A percentile compares a stretch with the other conserved stretches of the same genome.
phyloP scores from a whole-genome alignment of 345 rosid species.

The Raphanus sativus region DNA sequence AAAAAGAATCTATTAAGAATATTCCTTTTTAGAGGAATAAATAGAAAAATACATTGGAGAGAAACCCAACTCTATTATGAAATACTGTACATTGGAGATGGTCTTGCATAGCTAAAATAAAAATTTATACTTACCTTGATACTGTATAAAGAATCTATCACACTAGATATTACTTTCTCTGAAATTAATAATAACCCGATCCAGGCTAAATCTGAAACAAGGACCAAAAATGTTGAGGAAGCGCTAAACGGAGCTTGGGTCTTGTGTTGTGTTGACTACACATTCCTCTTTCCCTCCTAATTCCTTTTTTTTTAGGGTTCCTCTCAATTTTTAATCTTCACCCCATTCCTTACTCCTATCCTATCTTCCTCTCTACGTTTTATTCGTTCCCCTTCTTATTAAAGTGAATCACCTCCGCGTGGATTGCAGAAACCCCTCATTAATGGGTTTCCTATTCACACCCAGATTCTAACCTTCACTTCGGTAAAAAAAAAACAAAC shows the following conservation, averaged over 20 bases:
- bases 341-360: background rate
- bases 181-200: background rate
- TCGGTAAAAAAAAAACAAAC: background rate
- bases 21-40: no score
- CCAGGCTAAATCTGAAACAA: constrained; percentile 10
- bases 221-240: background rate
- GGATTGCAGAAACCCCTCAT: background rate
- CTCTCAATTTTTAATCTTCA: background rate
- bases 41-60: no score
- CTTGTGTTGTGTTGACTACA: constrained; percentile 1
- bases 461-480: constrained; percentile 21
- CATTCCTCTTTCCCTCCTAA: constrained; percentile 33
- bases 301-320: constrained; percentile 36
- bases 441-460: constrained; percentile 10
- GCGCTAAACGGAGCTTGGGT: background rate
- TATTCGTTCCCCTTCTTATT: no score
- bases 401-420: no score
- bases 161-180: no score
- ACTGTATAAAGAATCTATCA: no score
- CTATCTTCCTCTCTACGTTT: constrained; percentile 26
- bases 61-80: no score
- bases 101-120: no score
- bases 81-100: no score
- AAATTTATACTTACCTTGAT: no score
- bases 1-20: no score